phyloP scores from a whole-genome alignment of 2,329 filamentous ascomycete species.

The Penicillium sp. region DNA sequence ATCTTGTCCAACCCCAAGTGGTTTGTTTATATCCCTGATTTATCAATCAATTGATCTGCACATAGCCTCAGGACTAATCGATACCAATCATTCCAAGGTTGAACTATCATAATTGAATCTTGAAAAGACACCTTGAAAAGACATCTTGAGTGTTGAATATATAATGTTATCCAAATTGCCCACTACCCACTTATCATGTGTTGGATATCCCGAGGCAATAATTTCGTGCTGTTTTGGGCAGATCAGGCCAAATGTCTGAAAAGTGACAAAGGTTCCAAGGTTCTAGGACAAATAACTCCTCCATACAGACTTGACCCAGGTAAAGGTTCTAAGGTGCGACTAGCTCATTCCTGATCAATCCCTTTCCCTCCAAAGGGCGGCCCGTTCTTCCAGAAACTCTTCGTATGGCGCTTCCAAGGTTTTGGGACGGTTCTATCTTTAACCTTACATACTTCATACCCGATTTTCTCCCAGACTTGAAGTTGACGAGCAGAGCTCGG shows the following conservation, averaged over 20 bases:
- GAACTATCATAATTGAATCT: too few species aligned
- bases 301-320: not conserved
- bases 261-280: too few species aligned
- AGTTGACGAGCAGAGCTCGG: slow-evolving; percentile 29
- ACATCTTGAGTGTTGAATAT: too few species aligned
- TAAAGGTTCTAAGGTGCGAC: slow-evolving; percentile 8
- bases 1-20: slow-evolving; percentile 1
- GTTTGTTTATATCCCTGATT: slow-evolving; percentile 13
- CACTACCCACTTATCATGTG: too few species aligned
- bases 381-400: slow-evolving; percentile 24
- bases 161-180: too few species aligned
- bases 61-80: slow-evolving; percentile 4
- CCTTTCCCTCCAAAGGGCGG: slow-evolving; percentile 14
- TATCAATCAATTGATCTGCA: slow-evolving; percentile 3
- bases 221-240: too few species aligned
- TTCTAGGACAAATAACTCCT: not conserved
- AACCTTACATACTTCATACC: slow-evolving; percentile 29
- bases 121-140: too few species aligned
- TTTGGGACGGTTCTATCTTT: slow-evolving; percentile 19
- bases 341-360: slow-evolving; percentile 24
- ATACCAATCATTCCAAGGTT: not conserved
- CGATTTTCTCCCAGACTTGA: slow-evolving; percentile 27
- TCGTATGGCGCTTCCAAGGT: slow-evolving; percentile 23
- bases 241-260: too few species aligned
- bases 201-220: too few species aligned